phyloP scores from a whole-genome alignment of 257 asterid species.

The Mentha longifolia region DNA sequence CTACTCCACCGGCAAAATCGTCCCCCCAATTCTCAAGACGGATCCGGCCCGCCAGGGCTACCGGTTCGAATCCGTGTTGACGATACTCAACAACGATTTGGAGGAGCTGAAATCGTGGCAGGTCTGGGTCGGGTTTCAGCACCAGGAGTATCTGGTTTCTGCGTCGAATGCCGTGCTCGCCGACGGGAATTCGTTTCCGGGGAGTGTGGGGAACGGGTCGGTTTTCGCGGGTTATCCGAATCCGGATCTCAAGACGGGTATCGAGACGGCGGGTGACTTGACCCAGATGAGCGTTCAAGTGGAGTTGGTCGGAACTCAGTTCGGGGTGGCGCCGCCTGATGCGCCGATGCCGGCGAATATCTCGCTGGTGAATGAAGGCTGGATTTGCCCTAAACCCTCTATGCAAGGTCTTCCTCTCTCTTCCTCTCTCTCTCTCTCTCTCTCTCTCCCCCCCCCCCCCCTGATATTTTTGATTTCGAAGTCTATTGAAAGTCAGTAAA shows the following conservation, averaged over 20 bases:
- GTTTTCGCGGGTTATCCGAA: conserved; percentile 77
- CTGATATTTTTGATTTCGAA: neutral
- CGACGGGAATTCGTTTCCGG: conserved; percentile 76
- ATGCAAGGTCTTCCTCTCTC: conserved; percentile 57
- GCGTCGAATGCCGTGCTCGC: conserved; percentile 80
- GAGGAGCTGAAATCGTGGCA: conserved; percentile 81
- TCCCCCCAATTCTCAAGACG: conserved; percentile 58
- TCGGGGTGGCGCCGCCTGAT: conserved; percentile 65
- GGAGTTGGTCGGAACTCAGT: conserved; percentile 74
- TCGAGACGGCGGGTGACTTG: conserved; percentile 90
- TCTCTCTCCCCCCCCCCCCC: no score
- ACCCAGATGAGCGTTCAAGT: conserved; percentile 75
- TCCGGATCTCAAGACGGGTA: conserved; percentile 83
- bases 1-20: conserved; percentile 42
- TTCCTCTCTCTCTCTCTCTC: neutral
- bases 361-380: conserved; percentile 74
- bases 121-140: conserved; percentile 80
- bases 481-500: neutral
- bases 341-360: conserved; percentile 80
- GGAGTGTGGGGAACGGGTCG: conserved; percentile 74
- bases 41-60: conserved; percentile 57
- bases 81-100: conserved; percentile 66
- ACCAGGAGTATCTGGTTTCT: conserved; percentile 76
- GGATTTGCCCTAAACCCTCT: conserved; percentile 66
- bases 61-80: conserved; percentile 69